Evolutionary conservation across 305 asterid genomes (phyloP), one percentile per base, ranked within the genome.

Genomic region (Stenogyne calaminthoides): DNA sequence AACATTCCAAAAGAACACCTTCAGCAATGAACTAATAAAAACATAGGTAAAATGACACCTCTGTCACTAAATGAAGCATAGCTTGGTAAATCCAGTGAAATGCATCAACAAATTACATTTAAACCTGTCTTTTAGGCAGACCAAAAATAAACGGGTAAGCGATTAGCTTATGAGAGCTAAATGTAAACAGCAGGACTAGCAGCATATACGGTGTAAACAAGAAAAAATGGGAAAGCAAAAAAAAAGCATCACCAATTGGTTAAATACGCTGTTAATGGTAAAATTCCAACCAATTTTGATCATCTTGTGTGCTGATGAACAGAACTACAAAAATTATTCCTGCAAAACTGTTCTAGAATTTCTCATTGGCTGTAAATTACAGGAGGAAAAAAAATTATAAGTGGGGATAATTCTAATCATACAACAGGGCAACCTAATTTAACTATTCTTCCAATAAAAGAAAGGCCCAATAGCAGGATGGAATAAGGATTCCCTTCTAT

Each of bases 321-420:
- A 78, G 86, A 76, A 75, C 96, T 87, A 92, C 87, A 84, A 82
- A 82, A 55, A 84, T 89, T 93, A 88, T 88, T 91, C 91, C 87
- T 84, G 92, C 97, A 93, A 93, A 93, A 91, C 95, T 93, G 90
- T 81, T 88, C 91, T 84, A 87, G 71, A 80, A 82, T 83, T 82
- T 73, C 88, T 83, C 77, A 61, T 32, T 74, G 81, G 75, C 87
- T 79, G 84, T 89, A 89, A 82, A 86, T 88, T 89, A 89, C 96
- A 91, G 83, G 85, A 84, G 46, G 71, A 67, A 60, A 54, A 52
- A 62, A 80, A 79, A 83, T 69, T 77, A 79, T 67, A 79, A 82
- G 81, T 79, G 67, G 83, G 84, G 84, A 79, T 80, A 79, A 86
- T 73, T 83, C 89, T 89, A 89, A 85, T 88, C 86, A 77, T 90